These are phyloP conservation scores for Epichloe festucae DNA, from an alignment of 2,329 filamentous ascomycete species.

Conservation along the genomic window DNA sequence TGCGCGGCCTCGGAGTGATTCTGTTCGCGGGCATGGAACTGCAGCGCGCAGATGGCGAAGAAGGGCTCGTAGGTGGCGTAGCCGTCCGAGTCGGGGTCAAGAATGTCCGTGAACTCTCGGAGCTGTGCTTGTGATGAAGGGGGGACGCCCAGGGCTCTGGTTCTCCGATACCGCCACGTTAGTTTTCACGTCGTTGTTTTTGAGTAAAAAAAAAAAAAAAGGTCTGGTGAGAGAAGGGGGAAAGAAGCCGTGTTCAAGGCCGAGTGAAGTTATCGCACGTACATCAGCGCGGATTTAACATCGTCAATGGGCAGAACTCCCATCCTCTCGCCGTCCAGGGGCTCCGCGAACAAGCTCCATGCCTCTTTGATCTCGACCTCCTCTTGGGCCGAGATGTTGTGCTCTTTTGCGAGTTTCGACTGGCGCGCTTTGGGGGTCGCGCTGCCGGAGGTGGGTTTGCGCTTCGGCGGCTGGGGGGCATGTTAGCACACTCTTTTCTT, in stretches of 20 bases:
- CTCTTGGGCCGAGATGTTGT: conserved; percentile 72
- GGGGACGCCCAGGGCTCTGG: conserved; percentile 68
- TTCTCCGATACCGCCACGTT: no score
- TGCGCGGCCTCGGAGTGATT: conserved; percentile 39
- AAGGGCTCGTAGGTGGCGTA: conserved; percentile 71
- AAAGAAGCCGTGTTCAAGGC: no score
- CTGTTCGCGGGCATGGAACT: conserved; percentile 52
- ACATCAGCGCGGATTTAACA: conserved; percentile 62
- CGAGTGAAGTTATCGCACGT: conserved; percentile 17
- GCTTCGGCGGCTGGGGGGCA: conserved; percentile 35
- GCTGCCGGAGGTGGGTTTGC: conserved; percentile 25
- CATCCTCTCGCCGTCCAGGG: conserved; percentile 58
- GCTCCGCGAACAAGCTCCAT: conserved; percentile 67
- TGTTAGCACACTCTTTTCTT: neutral
- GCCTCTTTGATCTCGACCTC: conserved; percentile 87
- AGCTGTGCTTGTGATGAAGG: conserved; percentile 54
- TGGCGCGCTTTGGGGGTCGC: conserved; percentile 36
- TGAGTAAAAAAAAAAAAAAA: neutral
- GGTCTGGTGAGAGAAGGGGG: neutral
- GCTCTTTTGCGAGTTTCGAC: conserved; percentile 89
- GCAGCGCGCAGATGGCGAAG: conserved; percentile 76
- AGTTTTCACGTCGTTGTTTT: neutral
- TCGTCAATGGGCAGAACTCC: conserved; percentile 56
- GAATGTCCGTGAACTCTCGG: conserved; percentile 59
- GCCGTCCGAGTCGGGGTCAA: conserved; percentile 73